Evolutionary conservation across 176 grass and related monocot species (phyloP), one percentile per base, ranked within the genome.

Genomic region (Avena eriantha): DNA sequence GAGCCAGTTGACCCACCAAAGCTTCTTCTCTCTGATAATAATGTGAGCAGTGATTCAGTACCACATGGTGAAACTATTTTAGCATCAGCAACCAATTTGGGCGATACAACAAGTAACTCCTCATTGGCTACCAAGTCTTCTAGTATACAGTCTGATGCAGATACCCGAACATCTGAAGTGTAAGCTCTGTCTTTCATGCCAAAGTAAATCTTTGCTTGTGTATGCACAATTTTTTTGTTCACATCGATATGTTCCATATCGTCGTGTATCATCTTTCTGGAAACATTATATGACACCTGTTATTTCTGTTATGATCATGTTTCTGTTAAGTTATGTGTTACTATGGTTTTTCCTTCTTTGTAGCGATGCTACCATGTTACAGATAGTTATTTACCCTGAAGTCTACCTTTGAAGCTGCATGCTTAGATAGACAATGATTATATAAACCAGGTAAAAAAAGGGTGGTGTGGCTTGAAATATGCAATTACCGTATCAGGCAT

Each of bases 111-210:
- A 93, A 95, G 88, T 78, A 85, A 43, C 76, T 86, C 88, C 64
- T 93, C 91, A 11, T 50, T 77, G 80, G 86, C 86, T 74, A 89
- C 86, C 69, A 93, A 89, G 80, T 89, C 84, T 63, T 93, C 90
- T 8, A 87, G 90, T 84, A 60, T 93, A 76, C 86, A 89, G 22
- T 89, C 86, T 3, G 93, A 95, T 80, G 93, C 77, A 71, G 90
- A 93, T 29, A 80, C 51, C 43, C 81, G 76, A 34, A 69, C 84
- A 78, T 81, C 12, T 87, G 87, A 93, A 88, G 64, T 85, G 93
- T 95, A 95, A 95, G 93, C 81, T 78, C 63, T 66, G 81, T 10
- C 63, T 75, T 89, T 58, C 50, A 77, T 84, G 41, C 53, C 24
- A 67, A 84, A 81, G 29, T 69, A 69, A 79, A 85, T 67, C 46